Evolutionary conservation across 306 rosid genomes (phyloP).

Genomic region (Boehmeria nivea): DNA sequence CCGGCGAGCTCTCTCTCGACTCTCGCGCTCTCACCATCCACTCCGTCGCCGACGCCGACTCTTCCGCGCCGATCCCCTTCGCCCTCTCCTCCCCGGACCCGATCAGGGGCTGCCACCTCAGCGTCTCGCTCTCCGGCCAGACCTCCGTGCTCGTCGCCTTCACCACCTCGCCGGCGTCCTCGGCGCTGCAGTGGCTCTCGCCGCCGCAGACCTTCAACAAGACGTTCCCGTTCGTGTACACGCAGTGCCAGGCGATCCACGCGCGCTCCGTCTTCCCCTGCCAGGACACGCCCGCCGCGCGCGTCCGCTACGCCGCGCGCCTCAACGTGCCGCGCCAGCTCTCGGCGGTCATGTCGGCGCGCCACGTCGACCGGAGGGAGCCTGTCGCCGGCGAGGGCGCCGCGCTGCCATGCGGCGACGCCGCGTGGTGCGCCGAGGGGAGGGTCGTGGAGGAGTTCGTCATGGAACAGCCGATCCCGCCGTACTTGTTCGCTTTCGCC

Average conservation of each 20-base stretch:
- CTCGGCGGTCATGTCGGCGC: constrained; percentile 77
- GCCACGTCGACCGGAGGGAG: constrained; percentile 39
- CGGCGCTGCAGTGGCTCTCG: constrained; percentile 86
- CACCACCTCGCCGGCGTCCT: constrained; percentile 65
- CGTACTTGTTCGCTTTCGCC: constrained; percentile 86
- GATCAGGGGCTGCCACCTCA: constrained; percentile 56
- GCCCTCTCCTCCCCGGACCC: constrained; percentile 43
- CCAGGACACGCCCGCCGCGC: constrained; percentile 90
- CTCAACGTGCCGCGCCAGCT: constrained; percentile 56
- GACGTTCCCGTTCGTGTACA: constrained; percentile 64
- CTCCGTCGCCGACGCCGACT: constrained; percentile 40
- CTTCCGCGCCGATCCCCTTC: constrained; percentile 40
- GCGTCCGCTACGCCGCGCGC: constrained; percentile 47
- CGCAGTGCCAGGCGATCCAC: constrained; percentile 91
- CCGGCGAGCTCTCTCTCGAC: constrained; percentile 70
- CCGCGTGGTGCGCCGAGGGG: constrained; percentile 49
- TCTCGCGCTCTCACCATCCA: constrained; percentile 57
- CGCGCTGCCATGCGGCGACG: constrained; percentile 26
- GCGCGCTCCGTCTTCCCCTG: constrained; percentile 85
- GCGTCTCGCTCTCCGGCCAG: constrained; percentile 47
- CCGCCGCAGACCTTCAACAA: constrained; percentile 79
- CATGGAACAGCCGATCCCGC: constrained; percentile 88
- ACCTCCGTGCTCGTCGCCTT: constrained; percentile 42
- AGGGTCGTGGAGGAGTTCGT: constrained; percentile 82
- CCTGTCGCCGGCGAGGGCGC: constrained; percentile 42